phyloP scores from a whole-genome alignment of 495 filamentous ascomycete genomes.

The Penicillium mononematosum region DNA sequence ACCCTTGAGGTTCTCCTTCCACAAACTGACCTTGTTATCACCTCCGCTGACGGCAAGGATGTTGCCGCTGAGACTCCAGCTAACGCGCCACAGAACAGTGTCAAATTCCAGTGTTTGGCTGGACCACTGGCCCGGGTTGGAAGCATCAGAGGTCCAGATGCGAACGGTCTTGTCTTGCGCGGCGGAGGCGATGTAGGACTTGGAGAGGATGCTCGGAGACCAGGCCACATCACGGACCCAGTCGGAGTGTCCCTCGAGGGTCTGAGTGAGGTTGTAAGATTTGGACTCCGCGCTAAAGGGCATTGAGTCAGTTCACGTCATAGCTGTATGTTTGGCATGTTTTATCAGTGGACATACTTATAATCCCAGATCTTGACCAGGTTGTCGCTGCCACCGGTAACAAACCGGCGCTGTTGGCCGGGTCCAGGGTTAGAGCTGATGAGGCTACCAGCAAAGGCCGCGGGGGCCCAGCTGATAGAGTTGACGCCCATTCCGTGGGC shows the following conservation, averaged over 20 bases:
- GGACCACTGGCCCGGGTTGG: slow-evolving; percentile 66
- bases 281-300: slow-evolving; percentile 48
- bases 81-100: slow-evolving; percentile 88
- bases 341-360: slow-evolving; percentile 38
- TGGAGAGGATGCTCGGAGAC: slow-evolving; percentile 89
- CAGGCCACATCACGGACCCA: slow-evolving; percentile 99
- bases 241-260: slow-evolving; percentile 78
- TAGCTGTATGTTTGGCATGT: not conserved
- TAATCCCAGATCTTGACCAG: slow-evolving; percentile 86
- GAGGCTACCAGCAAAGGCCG: slow-evolving; percentile 73
- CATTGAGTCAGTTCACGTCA: slow-evolving; percentile 12
- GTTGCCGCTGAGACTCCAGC: slow-evolving; percentile 97
- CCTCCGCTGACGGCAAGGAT: slow-evolving; percentile 88
- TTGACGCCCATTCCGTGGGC: slow-evolving; percentile 94
- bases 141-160: slow-evolving; percentile 84
- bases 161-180: slow-evolving; percentile 95
- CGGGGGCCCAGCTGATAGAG: slow-evolving; percentile 91
- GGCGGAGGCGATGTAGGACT: slow-evolving; percentile 91
- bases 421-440: slow-evolving; percentile 65
- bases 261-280: slow-evolving; percentile 53
- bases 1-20: slow-evolving; percentile 61
- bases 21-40: slow-evolving; percentile 90
- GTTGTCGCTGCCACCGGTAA: slow-evolving; percentile 92
- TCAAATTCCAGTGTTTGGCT: slow-evolving; percentile 84
- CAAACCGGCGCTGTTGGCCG: slow-evolving; percentile 70